These are phyloP conservation scores for Rosa multiflora DNA, from an alignment of 306 rosid genomes.

Conservation along the genomic window DNA sequence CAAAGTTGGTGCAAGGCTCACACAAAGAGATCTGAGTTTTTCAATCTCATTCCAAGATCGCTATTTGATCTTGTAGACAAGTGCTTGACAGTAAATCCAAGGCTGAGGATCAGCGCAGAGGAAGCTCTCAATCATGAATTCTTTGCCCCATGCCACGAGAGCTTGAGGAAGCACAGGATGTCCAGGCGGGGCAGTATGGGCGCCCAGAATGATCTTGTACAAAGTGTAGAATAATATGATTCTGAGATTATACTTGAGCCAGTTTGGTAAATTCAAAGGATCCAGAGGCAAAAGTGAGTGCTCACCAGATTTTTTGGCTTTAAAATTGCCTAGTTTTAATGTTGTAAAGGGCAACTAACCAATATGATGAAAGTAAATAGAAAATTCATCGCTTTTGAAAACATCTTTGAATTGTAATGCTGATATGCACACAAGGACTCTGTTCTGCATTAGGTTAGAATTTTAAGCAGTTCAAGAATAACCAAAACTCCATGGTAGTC, in stretches of 20 bases:
- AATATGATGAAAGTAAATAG: neutral
- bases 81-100: conserved; percentile 36
- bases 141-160: conserved; percentile 35
- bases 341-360: neutral
- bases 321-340: neutral
- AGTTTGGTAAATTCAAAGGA: too few species aligned
- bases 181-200: conserved; percentile 8
- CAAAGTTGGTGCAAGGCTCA: conserved; percentile 33
- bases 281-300: neutral
- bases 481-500: neutral
- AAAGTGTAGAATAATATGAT: neutral
- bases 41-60: conserved; percentile 28
- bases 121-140: conserved; percentile 41
- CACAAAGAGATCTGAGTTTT: conserved; percentile 32
- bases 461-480: neutral
- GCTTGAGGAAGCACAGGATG: conserved; percentile 33
- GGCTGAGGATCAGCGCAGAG: conserved; percentile 37
- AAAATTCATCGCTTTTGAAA: neutral
- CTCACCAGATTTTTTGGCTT: neutral
- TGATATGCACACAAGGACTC: neutral
- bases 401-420: neutral
- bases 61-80: conserved; percentile 37
- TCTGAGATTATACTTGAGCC: neutral
- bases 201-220: conserved; percentile 12
- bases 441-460: neutral